A percentile compares a stretch with the other conserved stretches of the same genome.
These are phyloP conservation scores for Blastocystis sp. DNA, from an alignment of 352 stramenopile genomes.

Conservation along the genomic window DNA sequence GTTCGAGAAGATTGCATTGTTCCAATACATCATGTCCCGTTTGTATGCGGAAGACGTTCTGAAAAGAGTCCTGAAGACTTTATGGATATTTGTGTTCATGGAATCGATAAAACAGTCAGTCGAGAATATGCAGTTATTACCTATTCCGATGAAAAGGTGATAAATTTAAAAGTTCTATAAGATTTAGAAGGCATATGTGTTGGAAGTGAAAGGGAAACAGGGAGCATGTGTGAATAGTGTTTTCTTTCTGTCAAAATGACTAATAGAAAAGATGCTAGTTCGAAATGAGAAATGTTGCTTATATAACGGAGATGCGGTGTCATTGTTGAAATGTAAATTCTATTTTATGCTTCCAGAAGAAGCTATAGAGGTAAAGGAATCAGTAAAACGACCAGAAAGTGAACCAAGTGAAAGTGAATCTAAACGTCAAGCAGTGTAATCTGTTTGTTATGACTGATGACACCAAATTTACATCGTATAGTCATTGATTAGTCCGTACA, in stretches of 20 bases:
- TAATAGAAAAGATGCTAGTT: background rate
- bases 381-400: background rate
- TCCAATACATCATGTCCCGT: background rate
- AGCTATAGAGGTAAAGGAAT: background rate
- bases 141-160: slow-evolving; percentile 57
- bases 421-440: background rate
- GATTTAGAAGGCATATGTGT: slow-evolving; percentile 45
- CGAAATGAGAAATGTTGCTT: slow-evolving; percentile 40
- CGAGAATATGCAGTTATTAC: slow-evolving; percentile 36
- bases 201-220: slow-evolving; percentile 32
- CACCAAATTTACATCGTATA: background rate
- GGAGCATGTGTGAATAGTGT: slow-evolving; percentile 30
- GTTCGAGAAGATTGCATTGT: background rate
- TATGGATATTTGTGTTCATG: slow-evolving; percentile 47
- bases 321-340: slow-evolving; percentile 45
- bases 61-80: slow-evolving; percentile 30
- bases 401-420: background rate
- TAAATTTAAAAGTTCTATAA: background rate
- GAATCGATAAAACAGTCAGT: slow-evolving; percentile 4
- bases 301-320: slow-evolving; percentile 26
- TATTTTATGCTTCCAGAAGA: slow-evolving; percentile 53
- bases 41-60: slow-evolving; percentile 26
- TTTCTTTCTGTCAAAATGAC: background rate
- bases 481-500: background rate
- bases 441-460: background rate